Evolutionary conservation across 2,329 filamentous ascomycete species (phyloP), one percentile per base, ranked within the genome.

Genomic region (Coniochaeta sp.): DNA sequence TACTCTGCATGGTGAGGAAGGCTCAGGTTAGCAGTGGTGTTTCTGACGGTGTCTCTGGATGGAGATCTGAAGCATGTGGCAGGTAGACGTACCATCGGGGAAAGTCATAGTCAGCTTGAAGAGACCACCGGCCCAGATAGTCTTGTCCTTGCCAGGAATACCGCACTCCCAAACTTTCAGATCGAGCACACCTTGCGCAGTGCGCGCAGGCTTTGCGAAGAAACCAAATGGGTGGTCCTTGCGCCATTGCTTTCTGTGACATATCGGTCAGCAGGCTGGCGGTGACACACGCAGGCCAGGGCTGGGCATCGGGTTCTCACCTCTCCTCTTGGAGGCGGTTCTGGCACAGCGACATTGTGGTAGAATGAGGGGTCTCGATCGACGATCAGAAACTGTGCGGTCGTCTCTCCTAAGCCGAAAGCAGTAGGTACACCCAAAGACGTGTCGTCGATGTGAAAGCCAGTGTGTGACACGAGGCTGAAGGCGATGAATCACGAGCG

Each of bases 141-240:
- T 99, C 79, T 96, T 95, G 62, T 96, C 88, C 73, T 96, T 97
- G 70, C 96, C 95, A 3, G 95, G 95, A 50, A 99, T 90, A 50
- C 93, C 93, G 70, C 95, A 98, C 69, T 98, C 93, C 95, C 95
- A 99, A 65, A 87, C 85, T 82, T 97, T 96, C 64, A 99, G 81
- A 71, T 99, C 95, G 58, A 98, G 83, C 1, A 91, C 86, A 60
- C 92, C 93, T 66, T 91, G 83, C 19, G 87, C 75, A 64, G 86
- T 93, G 67, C 93, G 89, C 64, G 88, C 80, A 14, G 96, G 95
- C 71, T 93, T 91, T 26, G 95, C 95, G 74, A 90, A 96, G 79
- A 99, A 99, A 63, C 95, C 95, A 71, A 99, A 99, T 0, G 96
- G 96, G 71, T 99, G 95, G 68, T 99, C 93, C 72, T 88, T 88